phyloP scores from a whole-genome alignment of 257 asterid species.

The Rehmannia glutinosa region DNA sequence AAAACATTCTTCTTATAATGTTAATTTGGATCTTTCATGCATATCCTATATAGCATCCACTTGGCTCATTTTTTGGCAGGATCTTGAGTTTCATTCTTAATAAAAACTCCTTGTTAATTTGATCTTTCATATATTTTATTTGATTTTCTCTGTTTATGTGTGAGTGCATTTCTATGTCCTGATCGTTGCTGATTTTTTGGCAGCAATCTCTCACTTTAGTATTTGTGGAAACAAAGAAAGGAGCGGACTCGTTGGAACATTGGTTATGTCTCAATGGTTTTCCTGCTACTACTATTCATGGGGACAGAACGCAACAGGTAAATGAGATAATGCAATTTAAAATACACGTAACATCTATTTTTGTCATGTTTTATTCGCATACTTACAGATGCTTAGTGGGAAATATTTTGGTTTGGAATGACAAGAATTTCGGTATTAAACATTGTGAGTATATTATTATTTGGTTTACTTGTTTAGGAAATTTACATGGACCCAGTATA shows the following conservation, averaged over 20 bases:
- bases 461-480: background rate
- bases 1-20: no score
- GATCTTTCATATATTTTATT: background rate
- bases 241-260: constrained; percentile 82
- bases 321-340: background rate
- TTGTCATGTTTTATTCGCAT: background rate
- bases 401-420: no score
- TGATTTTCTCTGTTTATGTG: background rate
- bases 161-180: background rate
- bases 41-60: no score
- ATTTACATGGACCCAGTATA: background rate
- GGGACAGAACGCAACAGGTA: constrained; percentile 90
- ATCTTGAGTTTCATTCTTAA: no score
- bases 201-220: constrained; percentile 79
- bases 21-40: no score
- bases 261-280: constrained; percentile 63
- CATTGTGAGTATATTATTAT: no score
- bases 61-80: no score
- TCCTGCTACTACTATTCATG: constrained; percentile 89
- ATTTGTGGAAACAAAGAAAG: constrained; percentile 89
- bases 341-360: background rate
- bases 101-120: no score
- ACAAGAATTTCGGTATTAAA: no score
- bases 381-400: background rate
- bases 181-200: constrained; percentile 21